Evolutionary conservation across 345 rosid genomes (phyloP).

Genomic region (Combretum micranthum): DNA sequence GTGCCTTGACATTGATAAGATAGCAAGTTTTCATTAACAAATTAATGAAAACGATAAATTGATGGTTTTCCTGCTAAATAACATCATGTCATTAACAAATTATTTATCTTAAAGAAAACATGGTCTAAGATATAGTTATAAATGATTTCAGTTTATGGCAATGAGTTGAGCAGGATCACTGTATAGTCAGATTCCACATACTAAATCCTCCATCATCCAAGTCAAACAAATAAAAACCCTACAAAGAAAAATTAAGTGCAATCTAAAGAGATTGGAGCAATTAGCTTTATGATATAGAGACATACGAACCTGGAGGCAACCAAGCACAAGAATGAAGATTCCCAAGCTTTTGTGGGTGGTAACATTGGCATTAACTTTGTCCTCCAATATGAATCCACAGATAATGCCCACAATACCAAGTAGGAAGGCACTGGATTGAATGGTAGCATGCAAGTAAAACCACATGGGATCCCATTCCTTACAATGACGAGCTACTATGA

Average conservation of each 20-base stretch:
- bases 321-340: constrained; percentile 61
- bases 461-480: constrained; percentile 63
- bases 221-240: too few species aligned
- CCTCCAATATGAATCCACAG: constrained; percentile 49
- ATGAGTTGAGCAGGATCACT: too few species aligned
- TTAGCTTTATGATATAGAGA: not conserved
- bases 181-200: too few species aligned
- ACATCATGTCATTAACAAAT: too few species aligned
- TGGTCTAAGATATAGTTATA: too few species aligned
- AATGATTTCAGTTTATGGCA: too few species aligned
- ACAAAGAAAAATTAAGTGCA: not conserved
- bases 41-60: too few species aligned
- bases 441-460: constrained; percentile 51
- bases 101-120: too few species aligned
- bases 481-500: constrained; percentile 44
- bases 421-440: constrained; percentile 47
- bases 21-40: too few species aligned
- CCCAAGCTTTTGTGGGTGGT: constrained; percentile 61
- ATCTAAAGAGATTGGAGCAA: not conserved
- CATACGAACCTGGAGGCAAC: constrained; percentile 74
- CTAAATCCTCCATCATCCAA: too few species aligned
- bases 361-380: constrained; percentile 29
- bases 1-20: too few species aligned
- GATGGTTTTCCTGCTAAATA: too few species aligned
- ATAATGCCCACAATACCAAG: constrained; percentile 56